Evolutionary conservation across 805 yeast genomes (phyloP).

Genomic region (Barnettozyma pratensis): DNA sequence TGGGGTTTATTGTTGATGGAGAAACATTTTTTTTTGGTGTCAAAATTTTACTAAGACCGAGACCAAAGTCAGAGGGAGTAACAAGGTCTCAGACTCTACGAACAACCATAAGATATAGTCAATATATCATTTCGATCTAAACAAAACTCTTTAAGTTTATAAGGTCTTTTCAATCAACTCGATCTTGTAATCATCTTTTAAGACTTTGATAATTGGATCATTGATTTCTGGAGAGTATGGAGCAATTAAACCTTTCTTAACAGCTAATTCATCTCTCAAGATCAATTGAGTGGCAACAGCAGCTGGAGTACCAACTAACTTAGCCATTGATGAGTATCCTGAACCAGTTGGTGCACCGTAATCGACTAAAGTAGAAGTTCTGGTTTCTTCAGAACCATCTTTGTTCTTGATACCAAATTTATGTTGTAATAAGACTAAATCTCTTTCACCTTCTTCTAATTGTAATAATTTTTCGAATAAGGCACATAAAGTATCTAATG

Average conservation of each 20-base stretch:
- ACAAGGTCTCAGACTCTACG: background rate
- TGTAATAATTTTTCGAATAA: constrained; percentile 94
- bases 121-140: background rate
- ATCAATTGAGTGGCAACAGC: constrained; percentile 91
- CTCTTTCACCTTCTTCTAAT: constrained; percentile 93
- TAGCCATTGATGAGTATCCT: constrained; percentile 97
- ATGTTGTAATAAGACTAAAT: constrained; percentile 92
- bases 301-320: constrained; percentile 96
- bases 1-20: background rate
- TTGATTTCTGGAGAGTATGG: constrained; percentile 90
- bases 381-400: constrained; percentile 82
- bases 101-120: background rate
- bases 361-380: constrained; percentile 94
- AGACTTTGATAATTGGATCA: constrained; percentile 83
- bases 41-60: no score
- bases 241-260: constrained; percentile 81
- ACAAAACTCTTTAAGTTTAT: constrained; percentile 4
- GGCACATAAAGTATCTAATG: constrained; percentile 95
- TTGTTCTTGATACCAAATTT: constrained; percentile 97
- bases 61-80: background rate
- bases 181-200: constrained; percentile 87
- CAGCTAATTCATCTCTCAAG: constrained; percentile 65
- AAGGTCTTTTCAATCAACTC: constrained; percentile 81
- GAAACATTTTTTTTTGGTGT: background rate
- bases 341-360: constrained; percentile 80